Conservation (phyloP, 345 rosid species). For the Populus ilicifolia region DNA sequence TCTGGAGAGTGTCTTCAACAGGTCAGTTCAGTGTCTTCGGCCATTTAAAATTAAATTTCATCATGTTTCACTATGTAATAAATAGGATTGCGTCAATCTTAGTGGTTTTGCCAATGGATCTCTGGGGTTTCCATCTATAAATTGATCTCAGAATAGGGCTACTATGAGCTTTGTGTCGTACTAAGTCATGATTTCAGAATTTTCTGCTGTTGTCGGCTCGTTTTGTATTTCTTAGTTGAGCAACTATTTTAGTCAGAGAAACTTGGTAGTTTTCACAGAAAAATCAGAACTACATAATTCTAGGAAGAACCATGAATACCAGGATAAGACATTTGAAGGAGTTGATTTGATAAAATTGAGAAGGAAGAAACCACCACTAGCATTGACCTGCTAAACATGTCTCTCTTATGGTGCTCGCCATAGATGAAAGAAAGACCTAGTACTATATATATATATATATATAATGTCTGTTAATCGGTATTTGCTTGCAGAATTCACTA, state of each 20-base stretch:
- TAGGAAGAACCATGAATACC: not conserved
- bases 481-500: constrained; percentile 34
- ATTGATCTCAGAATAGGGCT: not conserved
- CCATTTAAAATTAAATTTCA: not conserved
- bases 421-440: not conserved
- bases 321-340: not conserved
- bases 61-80: not conserved
- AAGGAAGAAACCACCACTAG: not conserved
- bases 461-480: not conserved
- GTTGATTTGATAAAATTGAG: not conserved
- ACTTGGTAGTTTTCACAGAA: not conserved
- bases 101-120: not conserved
- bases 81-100: not conserved
- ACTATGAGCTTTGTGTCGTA: not conserved
- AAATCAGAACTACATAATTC: not conserved
- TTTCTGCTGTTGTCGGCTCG: not conserved
- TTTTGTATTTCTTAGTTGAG: not conserved
- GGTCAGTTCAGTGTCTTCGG: constrained; percentile 20
- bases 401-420: not conserved
- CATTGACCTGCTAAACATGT: not conserved
- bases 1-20: constrained; percentile 41
- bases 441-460: not conserved
- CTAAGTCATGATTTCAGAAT: not conserved
- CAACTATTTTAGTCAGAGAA: not conserved
- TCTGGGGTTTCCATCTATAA: not conserved